Evolutionary conservation across 2,329 filamentous ascomycete species (phyloP), one percentile per base, ranked within the genome.

Genomic region (Aspergillus floridensis): DNA sequence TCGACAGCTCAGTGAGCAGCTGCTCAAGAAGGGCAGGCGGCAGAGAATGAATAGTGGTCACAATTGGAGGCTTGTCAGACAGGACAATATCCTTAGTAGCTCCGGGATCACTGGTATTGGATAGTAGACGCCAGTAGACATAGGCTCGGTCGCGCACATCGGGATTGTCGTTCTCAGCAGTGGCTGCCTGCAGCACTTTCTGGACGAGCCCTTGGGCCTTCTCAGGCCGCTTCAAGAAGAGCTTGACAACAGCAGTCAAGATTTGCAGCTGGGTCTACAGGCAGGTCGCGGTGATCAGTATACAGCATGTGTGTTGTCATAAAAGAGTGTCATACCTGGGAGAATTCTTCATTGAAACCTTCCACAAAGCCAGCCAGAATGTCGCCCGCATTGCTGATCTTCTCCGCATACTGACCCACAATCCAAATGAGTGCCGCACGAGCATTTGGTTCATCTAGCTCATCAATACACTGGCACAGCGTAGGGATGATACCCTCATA

Each of bases 401-500:
- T 99, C 80, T 99, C 95, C 0, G 95, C 95, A 73, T 99, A 99
- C 75, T 99, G 95, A 67, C 95, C 95, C 5, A 99, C 93, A 66
- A 99, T 98, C 95, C 95, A 99, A 70, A 99, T 98, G 60, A 99
- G 80, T 22, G 93, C 90, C 2, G 90, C 93, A 70, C 95, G 84
- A 6, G 95, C 95, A 68, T 92, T 88, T 1, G 93, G 93, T 76
- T 99, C 95, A 72, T 99, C 95, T 65, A 99, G 77, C 68, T 99
- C 95, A 69, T 99, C 95, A 62, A 99, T 97, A 72, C 96, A 92
- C 75, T 97, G 87, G 80, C 96, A 99, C 14, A 99, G 83, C 0
- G 92, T 96, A 2, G 93, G 93, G 68, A 99, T 99, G 66, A 99
- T 96, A 29, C 93, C 95, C 78, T 99, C 95, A 70, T 97, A 99